Evolutionary conservation across 1,139 yeast genomes (phyloP).

Genomic region (Debaryomycetaceae sp.): DNA sequence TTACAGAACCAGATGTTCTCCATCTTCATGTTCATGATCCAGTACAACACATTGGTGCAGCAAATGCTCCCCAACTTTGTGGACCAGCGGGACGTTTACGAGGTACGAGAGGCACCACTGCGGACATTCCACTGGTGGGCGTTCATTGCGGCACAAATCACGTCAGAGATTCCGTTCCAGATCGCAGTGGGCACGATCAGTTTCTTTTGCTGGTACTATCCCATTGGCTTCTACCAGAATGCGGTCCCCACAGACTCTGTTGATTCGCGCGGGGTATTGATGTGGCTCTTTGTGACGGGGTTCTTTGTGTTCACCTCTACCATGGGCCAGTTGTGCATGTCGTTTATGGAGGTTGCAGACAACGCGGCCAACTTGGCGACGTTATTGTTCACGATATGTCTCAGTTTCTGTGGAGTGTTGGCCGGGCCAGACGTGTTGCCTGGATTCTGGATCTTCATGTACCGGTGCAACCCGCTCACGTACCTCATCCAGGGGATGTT

Average conservation of each 20-base stretch:
- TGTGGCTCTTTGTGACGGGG: conserved; percentile 46
- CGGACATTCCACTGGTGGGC: conserved; percentile 40
- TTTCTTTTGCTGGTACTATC: conserved; percentile 31
- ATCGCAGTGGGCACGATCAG: conserved; percentile 20
- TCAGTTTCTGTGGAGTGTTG: conserved; percentile 77
- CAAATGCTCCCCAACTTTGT: conserved; percentile 68
- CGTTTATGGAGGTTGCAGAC: conserved; percentile 53
- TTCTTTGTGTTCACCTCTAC: conserved; percentile 54
- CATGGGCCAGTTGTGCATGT: conserved; percentile 52
- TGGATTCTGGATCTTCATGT: conserved; percentile 44
- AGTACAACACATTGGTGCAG: conserved; percentile 44
- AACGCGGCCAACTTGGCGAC: conserved; percentile 64
- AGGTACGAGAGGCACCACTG: conserved; percentile 58
- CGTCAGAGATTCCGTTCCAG: conserved; percentile 26
- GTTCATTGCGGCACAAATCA: conserved; percentile 25
- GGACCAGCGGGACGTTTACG: conserved; percentile 61
- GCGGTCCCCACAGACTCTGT: conserved; percentile 19
- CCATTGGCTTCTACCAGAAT: conserved; percentile 26
- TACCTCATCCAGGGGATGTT: conserved; percentile 44
- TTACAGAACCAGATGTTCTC: conserved; percentile 48
- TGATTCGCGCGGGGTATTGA: conserved; percentile 46
- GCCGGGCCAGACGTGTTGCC: conserved; percentile 45
- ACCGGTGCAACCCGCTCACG: conserved; percentile 59
- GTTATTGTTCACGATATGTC: conserved; percentile 52
- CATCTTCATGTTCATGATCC: conserved; percentile 42